Conservation (phyloP, 495 filamentous ascomycete genomes). For the Recurvomyces mirabilis region DNA sequence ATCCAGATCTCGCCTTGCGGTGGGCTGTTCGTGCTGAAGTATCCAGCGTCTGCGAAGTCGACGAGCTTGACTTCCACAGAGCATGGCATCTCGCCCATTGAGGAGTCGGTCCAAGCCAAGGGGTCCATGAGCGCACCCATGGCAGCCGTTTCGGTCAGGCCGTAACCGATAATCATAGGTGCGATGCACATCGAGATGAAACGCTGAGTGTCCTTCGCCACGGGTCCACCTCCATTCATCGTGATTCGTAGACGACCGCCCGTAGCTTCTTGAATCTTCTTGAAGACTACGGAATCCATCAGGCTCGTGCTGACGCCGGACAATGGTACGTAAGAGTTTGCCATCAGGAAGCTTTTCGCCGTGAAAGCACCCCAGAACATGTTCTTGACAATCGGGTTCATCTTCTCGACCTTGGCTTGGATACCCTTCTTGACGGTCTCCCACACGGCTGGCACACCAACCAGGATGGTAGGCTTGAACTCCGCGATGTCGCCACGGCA, state of each 20-base stretch:
- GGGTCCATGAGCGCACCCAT: slow-evolving; percentile 92
- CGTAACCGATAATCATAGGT: slow-evolving; percentile 59
- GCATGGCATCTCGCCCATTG: slow-evolving; percentile 71
- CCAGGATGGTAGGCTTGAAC: slow-evolving; percentile 80
- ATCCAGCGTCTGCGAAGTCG: slow-evolving; percentile 89
- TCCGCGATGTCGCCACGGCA: slow-evolving; percentile 94
- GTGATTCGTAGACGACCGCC: slow-evolving; percentile 32
- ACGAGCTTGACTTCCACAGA: slow-evolving; percentile 87
- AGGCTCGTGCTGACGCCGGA: slow-evolving; percentile 56
- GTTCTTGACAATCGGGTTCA: slow-evolving; percentile 58
- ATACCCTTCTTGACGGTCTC: slow-evolving; percentile 98
- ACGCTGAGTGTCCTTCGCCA: slow-evolving; percentile 34
- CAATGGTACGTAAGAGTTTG: slow-evolving; percentile 23
- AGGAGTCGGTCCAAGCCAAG: slow-evolving; percentile 71
- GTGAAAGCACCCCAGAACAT: slow-evolving; percentile 89
- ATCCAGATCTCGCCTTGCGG: slow-evolving; percentile 96
- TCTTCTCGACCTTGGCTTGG: slow-evolving; percentile 68
- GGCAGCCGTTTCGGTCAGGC: slow-evolving; percentile 85
- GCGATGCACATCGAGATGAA: slow-evolving; percentile 37
- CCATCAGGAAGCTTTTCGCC: slow-evolving; percentile 70
- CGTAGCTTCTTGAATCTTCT: slow-evolving; percentile 35
- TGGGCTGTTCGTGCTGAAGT: slow-evolving; percentile 72
- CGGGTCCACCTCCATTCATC: slow-evolving; percentile 35
- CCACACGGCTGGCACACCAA: slow-evolving; percentile 95
- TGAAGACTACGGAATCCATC: slow-evolving; percentile 35